phyloP scores from a whole-genome alignment of 768 basidiomycete genomes.

The Clathrus columnatus region DNA sequence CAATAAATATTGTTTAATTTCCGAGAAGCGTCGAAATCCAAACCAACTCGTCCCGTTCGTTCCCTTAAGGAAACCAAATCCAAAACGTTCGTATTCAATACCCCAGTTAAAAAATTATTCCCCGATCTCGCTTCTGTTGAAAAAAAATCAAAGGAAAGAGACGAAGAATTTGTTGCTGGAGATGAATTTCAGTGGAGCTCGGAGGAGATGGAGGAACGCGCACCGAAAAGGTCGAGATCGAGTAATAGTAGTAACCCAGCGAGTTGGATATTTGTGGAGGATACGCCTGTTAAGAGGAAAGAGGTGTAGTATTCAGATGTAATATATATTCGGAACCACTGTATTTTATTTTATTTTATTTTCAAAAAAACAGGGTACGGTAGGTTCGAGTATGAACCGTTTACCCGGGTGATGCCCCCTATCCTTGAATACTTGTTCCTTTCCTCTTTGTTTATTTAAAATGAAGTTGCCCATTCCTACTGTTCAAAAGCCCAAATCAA shows the following conservation, averaged over 20 bases:
- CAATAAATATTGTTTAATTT: not conserved
- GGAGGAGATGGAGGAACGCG: not conserved
- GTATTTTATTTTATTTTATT: too few species aligned
- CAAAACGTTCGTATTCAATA: not conserved
- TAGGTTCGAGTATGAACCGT: too few species aligned
- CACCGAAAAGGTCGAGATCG: too few species aligned
- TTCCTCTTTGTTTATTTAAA: too few species aligned
- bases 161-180: not conserved
- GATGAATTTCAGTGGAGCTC: not conserved
- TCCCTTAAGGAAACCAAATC: not conserved
- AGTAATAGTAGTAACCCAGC: too few species aligned
- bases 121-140: not conserved
- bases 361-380: too few species aligned
- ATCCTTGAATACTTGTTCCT: too few species aligned
- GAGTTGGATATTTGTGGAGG: not conserved
- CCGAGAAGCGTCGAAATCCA: too few species aligned
- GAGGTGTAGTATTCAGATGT: not conserved
- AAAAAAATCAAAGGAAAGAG: not conserved
- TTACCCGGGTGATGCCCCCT: too few species aligned
- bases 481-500: too few species aligned
- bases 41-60: not conserved
- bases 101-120: constrained; percentile 4
- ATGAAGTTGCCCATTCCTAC: too few species aligned
- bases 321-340: too few species aligned
- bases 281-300: not conserved